Base-by-base conservation (phyloP, 129 eudicot species). In the Saposhnikovia divaricata region DNA sequence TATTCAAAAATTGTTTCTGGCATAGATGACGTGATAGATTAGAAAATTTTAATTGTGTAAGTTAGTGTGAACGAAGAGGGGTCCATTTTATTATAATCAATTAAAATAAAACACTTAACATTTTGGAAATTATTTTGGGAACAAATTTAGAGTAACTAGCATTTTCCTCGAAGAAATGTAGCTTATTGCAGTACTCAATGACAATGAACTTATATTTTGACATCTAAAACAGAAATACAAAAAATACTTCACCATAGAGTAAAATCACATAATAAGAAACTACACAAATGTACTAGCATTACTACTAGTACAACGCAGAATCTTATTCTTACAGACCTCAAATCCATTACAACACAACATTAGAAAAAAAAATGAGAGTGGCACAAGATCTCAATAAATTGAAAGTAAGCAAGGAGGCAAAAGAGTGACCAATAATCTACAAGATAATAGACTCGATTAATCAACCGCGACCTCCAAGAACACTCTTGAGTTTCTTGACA, bases 401-500 rank as follows among this genome's bases (percentile, higher is more conserved):
- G 8, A n/a, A 72, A 69, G 44, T 1, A 71, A 39, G 23, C 43
- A 69, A 38, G 44, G 75, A 59, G 68, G 34, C 68, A 59, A n/a
- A 59, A n/a, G 68, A 59, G 31, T 59, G 68, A 59, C 34, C n/a
- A 9, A 59, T 59, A n/a, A 59, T n/a, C 68, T 59, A 2, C 0
- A 59, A 9, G 34, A 59, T 15, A 8, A 10, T 59, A 9, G 34
- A n/a, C 68, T 59, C 34, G 10, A 59, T 2, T 19, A 14, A 70
- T 38, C 31, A 74, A 55, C 83, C 81, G 14, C 87, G 78, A 45
- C 98, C 98, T 71, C 98, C 98, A 76, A 94, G 97, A 69, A 94
- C 97, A 81, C 89, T 89, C 90, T 94, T 94, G 72, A 94, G 96
- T 81, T 92, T 92, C 96, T 94, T 94, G 53, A 94, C 82, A 40